These are phyloP conservation scores for Kwoniella newhampshirensis DNA, from an alignment of 768 basidiomycete genomes.

Conservation along the genomic window DNA sequence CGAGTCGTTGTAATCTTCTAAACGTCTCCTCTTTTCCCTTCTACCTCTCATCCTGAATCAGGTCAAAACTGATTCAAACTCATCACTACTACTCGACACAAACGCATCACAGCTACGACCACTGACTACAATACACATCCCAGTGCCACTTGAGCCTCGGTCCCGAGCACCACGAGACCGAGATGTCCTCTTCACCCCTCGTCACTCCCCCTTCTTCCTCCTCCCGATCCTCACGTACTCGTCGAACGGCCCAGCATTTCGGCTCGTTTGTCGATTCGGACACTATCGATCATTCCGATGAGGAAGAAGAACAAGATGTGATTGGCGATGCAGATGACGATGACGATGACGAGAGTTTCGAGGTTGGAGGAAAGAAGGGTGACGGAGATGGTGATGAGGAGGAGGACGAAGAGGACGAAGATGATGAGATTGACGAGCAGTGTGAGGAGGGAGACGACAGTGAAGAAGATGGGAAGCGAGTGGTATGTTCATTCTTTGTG, in stretches of 20 bases:
- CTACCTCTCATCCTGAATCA: background rate
- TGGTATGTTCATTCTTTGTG: too few relatives aligned
- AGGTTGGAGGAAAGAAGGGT: too few relatives aligned
- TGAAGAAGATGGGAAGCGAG: background rate
- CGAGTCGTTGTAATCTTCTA: too few relatives aligned
- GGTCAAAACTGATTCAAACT: background rate
- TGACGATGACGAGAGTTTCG: background rate
- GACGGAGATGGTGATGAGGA: background rate
- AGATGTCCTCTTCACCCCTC: background rate
- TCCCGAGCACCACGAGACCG: too few relatives aligned
- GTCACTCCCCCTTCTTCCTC: background rate
- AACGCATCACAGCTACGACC: too few relatives aligned
- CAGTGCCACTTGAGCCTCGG: too few relatives aligned
- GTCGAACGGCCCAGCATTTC: slow-evolving; percentile 7
- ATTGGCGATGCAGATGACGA: slow-evolving; percentile 1
- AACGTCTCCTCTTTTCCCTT: background rate
- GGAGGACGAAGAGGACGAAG: background rate
- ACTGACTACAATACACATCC: background rate
- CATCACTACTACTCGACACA: background rate
- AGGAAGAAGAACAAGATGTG: slow-evolving; percentile 1
- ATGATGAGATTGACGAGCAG: background rate
- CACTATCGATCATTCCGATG: slow-evolving; percentile 10
- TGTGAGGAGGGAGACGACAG: background rate
- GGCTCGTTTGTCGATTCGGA: slow-evolving; percentile 6
- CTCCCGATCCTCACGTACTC: slow-evolving; percentile 6